Evolutionary conservation across 2,329 filamentous ascomycete species (phyloP), one percentile per base, ranked within the genome.

Genomic region (Xylariomycetidae sp.): DNA sequence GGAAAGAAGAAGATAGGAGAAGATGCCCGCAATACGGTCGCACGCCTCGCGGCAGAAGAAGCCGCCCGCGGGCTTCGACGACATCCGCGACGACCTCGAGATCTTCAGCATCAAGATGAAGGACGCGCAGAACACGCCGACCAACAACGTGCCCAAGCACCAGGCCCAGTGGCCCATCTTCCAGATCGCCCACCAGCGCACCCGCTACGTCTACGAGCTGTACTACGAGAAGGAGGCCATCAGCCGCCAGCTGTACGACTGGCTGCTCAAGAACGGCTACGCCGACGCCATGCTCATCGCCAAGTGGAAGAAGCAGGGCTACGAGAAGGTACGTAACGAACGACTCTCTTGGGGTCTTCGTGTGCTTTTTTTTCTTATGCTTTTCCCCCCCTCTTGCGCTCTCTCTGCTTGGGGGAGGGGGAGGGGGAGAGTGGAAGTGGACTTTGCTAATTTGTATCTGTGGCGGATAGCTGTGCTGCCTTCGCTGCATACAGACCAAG

Each of bases 251-350:
- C 71, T 98, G 14, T 98, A 98, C 63, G 92, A 97, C 49, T 98
- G 87, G 82, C 68, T 97, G 45, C 69, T 98, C 40, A 98, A 98
- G 75, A 96, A 98, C 57, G 82, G 82, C 31, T 97, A 98, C 59
- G 92, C 89, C 5, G 92, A 98, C 63, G 80, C 86, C 28, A 92
- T 89, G 69, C 68, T 98, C 56, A 97, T 98, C 56, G 92, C 92
- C 11, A 98, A 98, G 68, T 98, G 92, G 92, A 98, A 98, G 78
- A 98, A 98, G 69, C 85, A 94, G 54, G 92, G 92, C 12, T 98
- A 98, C 55, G 92, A 98, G 64, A 96, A 97, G 80, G 86, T 87
- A 60, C 32, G 71, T 59, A n/a, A n/a, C n/a, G n/a, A n/a, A n/a
- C n/a, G n/a, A n/a, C n/a, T n/a, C n/a, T n/a, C n/a, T n/a, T n/a